These are phyloP conservation scores for Nicotiana obtusifolia DNA, from an alignment of 257 asterid genomes.

Conservation along the genomic window DNA sequence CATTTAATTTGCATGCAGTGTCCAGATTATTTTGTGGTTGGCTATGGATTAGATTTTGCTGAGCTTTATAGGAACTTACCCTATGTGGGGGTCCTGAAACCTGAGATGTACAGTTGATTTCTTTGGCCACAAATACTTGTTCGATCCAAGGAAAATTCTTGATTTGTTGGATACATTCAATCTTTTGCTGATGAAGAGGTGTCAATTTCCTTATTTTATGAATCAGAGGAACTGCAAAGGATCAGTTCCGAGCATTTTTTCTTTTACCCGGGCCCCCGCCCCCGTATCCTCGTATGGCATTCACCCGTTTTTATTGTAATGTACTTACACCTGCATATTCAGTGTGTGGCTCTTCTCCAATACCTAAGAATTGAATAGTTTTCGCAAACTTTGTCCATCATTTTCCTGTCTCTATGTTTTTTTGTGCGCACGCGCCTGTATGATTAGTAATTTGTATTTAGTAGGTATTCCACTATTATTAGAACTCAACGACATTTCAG, in stretches of 20 bases:
- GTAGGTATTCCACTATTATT: not conserved
- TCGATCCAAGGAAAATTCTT: not conserved
- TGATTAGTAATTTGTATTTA: not conserved
- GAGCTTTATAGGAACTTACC: constrained; percentile 91
- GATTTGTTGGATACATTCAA: not conserved
- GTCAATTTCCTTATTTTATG: not conserved
- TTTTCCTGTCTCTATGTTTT: not conserved
- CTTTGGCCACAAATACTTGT: not conserved
- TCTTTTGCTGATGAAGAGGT: not conserved
- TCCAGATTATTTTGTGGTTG: constrained; percentile 82
- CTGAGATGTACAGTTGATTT: constrained; percentile 52
- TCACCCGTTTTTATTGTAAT: not conserved
- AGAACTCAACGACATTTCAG: not conserved
- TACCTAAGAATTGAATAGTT: not conserved
- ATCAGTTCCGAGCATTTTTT: not conserved
- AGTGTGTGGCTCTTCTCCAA: not conserved
- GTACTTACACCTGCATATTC: not conserved
- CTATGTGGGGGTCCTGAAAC: constrained; percentile 71
- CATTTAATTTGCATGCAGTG: constrained; percentile 41
- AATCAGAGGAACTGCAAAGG: not conserved
- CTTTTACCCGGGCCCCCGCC: not conserved
- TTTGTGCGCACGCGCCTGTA: no score
- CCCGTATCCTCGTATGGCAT: not conserved
- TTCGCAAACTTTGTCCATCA: not conserved
- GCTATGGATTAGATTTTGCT: constrained; percentile 80